A percentile compares a stretch with the other conserved stretches of the same genome.
Conservation (phyloP, 1,284 basidiomycete genomes). For the Trametes versicolor region DNA sequence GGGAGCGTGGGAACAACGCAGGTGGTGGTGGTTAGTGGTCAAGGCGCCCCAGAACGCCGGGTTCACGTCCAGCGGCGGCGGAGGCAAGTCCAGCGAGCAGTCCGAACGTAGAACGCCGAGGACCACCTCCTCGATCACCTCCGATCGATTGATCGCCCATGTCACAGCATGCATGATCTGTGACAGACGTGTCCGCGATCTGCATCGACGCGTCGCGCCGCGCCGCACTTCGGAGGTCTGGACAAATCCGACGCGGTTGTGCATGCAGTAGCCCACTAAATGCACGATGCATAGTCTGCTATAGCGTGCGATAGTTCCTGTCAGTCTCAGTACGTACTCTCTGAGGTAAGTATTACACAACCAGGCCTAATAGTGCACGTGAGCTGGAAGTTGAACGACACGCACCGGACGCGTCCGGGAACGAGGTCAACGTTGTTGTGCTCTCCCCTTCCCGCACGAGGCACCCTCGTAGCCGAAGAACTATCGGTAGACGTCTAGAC, state of each 20-base stretch:
- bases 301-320: too few species aligned
- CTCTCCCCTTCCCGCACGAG: neutral
- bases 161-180: constrained; percentile 10
- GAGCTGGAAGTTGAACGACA: neutral
- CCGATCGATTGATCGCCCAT: constrained; percentile 14
- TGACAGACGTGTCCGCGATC: constrained; percentile 4
- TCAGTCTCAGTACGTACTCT: too few species aligned
- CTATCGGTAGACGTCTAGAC: too few species aligned
- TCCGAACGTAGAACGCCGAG: neutral
- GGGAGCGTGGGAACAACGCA: too few species aligned
- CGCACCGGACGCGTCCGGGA: neutral
- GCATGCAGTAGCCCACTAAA: too few species aligned
- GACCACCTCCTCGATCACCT: constrained; percentile 8
- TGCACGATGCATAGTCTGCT: too few species aligned
- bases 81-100: neutral
- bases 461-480: neutral
- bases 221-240: neutral
- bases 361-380: neutral
- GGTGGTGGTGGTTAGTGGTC: too few species aligned
- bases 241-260: too few species aligned
- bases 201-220: neutral
- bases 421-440: neutral
- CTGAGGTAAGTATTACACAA: neutral
- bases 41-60: too few species aligned
- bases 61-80: neutral